Evolutionary conservation across 306 rosid species (phyloP), one percentile per base, ranked within the genome.

Genomic region (Albizia julibrissin): DNA sequence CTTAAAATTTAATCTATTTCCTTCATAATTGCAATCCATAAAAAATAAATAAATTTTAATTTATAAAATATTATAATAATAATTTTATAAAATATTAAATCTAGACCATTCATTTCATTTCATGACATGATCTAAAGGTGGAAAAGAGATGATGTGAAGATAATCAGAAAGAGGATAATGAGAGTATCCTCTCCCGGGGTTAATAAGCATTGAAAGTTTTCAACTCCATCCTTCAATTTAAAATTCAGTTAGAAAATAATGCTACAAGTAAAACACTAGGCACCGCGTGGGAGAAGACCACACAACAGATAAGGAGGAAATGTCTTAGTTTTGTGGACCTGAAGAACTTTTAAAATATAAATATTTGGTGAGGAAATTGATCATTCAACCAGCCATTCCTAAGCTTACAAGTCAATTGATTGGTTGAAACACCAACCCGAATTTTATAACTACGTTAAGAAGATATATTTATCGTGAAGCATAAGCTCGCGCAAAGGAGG

Each of bases 281-380:
- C 31, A 81, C 16, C 8, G 47, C 4, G 19, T 34, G 66, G 47
- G 80, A 87, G 65, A 81, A 75, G 18, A 75, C 69, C 49, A 34
- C 50, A 27, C 26, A 81, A 50, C 59, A 69, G 46, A 65, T 77
- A 83, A 80, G 18, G 69, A 64, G 79, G 59, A 75, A 84, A 83
- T 61, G 72, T 46, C 68, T 69, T 61, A 27, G 56, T 54, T 40
- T 68, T 13, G 52, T 39, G 52, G 59, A 61, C 76, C 58, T 24
- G 56, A 64, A 50, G n/a, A 80, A 56, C 37, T 82, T 12, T 6
- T n/a, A 46, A 46, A 33, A 31, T 14, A 14, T 27, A 46, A 77
- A 65, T 77, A 46, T 75, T 59, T 40, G 37, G 52, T n/a, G 79
- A 59, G 3, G 72, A 31, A 79, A 74, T 71, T 71, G 56, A 43